phyloP scores from a whole-genome alignment of 2,329 filamentous ascomycete genomes.

The Epichloe sibirici region DNA sequence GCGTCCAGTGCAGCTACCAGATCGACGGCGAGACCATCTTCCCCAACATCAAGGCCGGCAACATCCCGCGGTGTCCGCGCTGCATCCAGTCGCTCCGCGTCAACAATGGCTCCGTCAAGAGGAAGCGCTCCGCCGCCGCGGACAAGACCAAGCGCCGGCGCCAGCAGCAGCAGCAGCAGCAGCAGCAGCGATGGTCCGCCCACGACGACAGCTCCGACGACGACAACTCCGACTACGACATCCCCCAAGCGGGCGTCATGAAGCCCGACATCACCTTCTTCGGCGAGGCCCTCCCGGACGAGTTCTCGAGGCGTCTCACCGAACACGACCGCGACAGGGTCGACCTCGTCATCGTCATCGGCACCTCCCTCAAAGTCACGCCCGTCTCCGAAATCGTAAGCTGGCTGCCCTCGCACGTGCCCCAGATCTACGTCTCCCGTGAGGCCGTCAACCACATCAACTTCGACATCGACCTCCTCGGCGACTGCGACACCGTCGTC shows the following conservation, averaged over 20 bases:
- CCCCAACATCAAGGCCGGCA: constrained; percentile 61
- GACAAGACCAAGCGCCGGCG: constrained; percentile 21
- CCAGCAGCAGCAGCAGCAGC: not conserved
- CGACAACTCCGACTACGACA: constrained; percentile 37
- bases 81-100: constrained; percentile 47
- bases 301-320: constrained; percentile 72
- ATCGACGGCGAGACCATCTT: constrained; percentile 70
- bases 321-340: constrained; percentile 67
- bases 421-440: constrained; percentile 82
- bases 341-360: constrained; percentile 90
- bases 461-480: constrained; percentile 93
- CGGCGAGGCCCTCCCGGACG: constrained; percentile 74
- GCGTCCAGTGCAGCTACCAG: constrained; percentile 66
- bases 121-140: constrained; percentile 26
- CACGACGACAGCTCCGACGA: constrained; percentile 32
- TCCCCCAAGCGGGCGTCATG: constrained; percentile 68
- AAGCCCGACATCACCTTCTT: constrained; percentile 98
- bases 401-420: constrained; percentile 64
- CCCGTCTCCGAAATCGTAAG: constrained; percentile 87
- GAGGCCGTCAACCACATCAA: constrained; percentile 79
- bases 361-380: constrained; percentile 89
- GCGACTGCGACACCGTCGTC: constrained; percentile 85
- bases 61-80: constrained; percentile 63
- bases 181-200: constrained; percentile 18
- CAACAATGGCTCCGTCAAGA: constrained; percentile 19